Percentiles rank a stretch among this genome's conserved stretches.
Conservation (phyloP, 2,329 filamentous ascomycete genomes). For the Ophiostoma triangulosporum region DNA sequence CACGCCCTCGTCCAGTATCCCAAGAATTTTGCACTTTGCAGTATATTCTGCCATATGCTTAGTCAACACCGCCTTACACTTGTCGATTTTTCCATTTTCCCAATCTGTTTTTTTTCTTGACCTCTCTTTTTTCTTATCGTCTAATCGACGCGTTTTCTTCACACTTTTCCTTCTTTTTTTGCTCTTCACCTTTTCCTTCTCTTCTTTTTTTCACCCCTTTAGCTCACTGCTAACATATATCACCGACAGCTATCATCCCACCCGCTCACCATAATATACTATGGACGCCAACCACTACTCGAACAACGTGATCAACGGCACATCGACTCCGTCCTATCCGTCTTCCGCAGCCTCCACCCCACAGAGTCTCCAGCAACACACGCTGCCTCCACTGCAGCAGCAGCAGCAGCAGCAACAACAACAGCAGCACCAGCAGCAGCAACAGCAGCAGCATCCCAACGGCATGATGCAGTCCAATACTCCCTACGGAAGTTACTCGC, state of each 20-base stretch:
- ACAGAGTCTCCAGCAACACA: slow-evolving; percentile 18
- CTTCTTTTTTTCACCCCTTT: neutral
- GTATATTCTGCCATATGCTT: neutral
- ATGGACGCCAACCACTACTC: slow-evolving; percentile 20
- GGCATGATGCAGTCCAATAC: slow-evolving; percentile 34
- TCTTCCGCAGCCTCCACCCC: slow-evolving; percentile 18
- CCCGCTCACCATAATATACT: slow-evolving; percentile 14
- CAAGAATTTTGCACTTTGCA: too few species aligned
- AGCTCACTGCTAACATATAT: neutral
- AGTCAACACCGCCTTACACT: slow-evolving; percentile 2
- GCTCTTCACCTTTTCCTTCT: neutral
- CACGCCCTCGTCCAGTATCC: neutral
- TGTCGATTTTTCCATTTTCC: neutral
- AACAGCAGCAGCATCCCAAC: slow-evolving; percentile 19
- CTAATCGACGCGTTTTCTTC: neutral
- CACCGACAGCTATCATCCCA: slow-evolving; percentile 1
- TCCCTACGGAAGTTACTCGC: slow-evolving; percentile 44
- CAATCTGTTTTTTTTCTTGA: neutral
- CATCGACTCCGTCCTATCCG: slow-evolving; percentile 18
- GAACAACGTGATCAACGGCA: slow-evolving; percentile 20
- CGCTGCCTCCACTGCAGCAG: slow-evolving; percentile 22
- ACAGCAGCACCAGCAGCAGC: slow-evolving; percentile 19
- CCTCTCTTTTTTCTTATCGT: neutral
- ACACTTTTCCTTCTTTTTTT: neutral
- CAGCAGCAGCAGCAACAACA: slow-evolving; percentile 27